A percentile compares a stretch with the other conserved stretches of the same genome.
Conservation (phyloP, 1,284 basidiomycete genomes). For the Ceratobasidium sp. region DNA sequence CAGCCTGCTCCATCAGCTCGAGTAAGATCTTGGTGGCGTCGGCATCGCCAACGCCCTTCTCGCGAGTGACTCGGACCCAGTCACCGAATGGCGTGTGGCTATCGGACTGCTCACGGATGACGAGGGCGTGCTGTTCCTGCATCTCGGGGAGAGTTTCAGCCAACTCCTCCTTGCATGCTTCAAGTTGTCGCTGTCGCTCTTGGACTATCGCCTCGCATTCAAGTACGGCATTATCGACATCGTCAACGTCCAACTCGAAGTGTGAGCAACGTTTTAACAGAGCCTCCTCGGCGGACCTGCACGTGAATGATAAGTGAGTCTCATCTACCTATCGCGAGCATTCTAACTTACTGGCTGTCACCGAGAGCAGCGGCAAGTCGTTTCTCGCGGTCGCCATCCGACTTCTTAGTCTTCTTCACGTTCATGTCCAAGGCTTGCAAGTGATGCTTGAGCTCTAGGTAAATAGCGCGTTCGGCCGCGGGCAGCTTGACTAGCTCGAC, state of each 20-base stretch:
- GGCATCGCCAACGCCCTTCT: conserved; percentile 74
- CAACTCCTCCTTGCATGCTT: conserved; percentile 81
- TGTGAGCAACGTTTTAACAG: conserved; percentile 93
- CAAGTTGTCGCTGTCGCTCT: conserved; percentile 81
- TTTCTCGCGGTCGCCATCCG: conserved; percentile 89
- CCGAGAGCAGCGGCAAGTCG: conserved; percentile 87
- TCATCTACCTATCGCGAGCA: background rate
- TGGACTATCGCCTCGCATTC: conserved; percentile 91
- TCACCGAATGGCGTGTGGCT: conserved; percentile 58
- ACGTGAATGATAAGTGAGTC: conserved; percentile 6
- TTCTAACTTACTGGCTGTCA: conserved; percentile 76
- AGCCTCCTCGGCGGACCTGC: conserved; percentile 87
- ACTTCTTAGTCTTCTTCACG: conserved; percentile 84
- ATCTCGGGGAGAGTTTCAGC: conserved; percentile 45
- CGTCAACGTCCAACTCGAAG: conserved; percentile 83
- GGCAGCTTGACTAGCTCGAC: conserved; percentile 79
- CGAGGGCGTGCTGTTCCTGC: conserved; percentile 32
- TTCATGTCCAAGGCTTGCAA: conserved; percentile 89
- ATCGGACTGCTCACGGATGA: conserved; percentile 39
- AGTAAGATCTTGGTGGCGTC: conserved; percentile 73
- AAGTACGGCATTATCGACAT: conserved; percentile 82
- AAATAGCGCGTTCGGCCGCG: conserved; percentile 93
- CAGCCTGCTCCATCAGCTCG: conserved; percentile 62
- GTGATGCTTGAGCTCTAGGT: conserved; percentile 95
- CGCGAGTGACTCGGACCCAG: conserved; percentile 70